Conservation (phyloP, 345 rosid genomes). For the Combretum micranthum region DNA sequence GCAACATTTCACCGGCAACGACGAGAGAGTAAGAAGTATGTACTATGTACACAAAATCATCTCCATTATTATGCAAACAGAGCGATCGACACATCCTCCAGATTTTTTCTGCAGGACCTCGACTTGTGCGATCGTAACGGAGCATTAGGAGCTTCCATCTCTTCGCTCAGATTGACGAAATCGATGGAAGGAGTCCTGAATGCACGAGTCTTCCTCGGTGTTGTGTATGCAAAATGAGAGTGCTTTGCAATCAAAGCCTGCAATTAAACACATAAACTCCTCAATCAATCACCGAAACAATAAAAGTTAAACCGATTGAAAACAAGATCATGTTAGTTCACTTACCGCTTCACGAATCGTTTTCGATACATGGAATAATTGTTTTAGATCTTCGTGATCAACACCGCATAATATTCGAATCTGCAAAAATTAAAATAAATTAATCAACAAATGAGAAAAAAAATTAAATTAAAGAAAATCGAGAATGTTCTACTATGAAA, state of each 20-base stretch:
- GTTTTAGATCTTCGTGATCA: constrained; percentile 67
- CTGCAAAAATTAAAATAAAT: constrained; percentile 20
- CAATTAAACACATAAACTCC: constrained; percentile 1
- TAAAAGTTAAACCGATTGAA: not conserved
- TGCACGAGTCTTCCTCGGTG: constrained; percentile 54
- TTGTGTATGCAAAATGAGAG: constrained; percentile 52
- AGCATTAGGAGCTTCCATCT: constrained; percentile 59
- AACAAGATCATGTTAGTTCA: not conserved
- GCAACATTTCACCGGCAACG: constrained; percentile 2
- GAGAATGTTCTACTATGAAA: not conserved
- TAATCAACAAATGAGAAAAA: constrained; percentile 2
- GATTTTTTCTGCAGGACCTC: constrained; percentile 26
- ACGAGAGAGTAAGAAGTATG: no score
- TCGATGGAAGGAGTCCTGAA: constrained; percentile 29
- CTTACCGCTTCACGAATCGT: constrained; percentile 71
- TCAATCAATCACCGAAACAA: not conserved
- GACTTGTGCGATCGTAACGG: constrained; percentile 33
- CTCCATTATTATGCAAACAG: constrained; percentile 22
- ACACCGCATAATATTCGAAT: constrained; percentile 58
- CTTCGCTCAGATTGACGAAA: constrained; percentile 22
- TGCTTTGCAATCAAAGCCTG: constrained; percentile 61
- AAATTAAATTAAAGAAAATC: constrained; percentile 6
- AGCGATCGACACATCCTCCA: constrained; percentile 43
- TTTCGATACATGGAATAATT: constrained; percentile 54
- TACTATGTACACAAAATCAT: not conserved